Conservation (phyloP, 192 early-diverging fungal genomes). For the Coemansia sp. region DNA sequence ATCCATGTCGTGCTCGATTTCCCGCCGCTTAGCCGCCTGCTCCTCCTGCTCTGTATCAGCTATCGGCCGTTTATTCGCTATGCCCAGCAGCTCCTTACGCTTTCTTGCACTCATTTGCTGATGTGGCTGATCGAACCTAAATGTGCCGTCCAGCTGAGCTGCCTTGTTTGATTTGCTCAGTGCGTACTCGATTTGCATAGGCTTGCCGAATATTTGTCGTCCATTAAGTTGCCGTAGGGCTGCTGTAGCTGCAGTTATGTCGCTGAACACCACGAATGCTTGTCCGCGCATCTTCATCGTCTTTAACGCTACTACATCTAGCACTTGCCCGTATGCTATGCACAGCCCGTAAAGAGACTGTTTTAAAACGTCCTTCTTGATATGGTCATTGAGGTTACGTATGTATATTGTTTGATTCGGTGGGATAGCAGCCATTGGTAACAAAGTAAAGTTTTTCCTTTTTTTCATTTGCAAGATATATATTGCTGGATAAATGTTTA, state of each 20-base stretch:
- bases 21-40: conserved; percentile 14
- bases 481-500: background rate
- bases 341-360: conserved; percentile 90
- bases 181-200: conserved; percentile 56
- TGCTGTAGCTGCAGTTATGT: conserved; percentile 79
- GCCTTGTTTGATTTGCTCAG: conserved; percentile 43
- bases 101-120: conserved; percentile 38
- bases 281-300: conserved; percentile 87
- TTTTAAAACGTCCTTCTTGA: conserved; percentile 70
- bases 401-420: conserved; percentile 76
- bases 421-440: conserved; percentile 45
- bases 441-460: background rate
- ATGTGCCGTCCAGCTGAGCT: conserved; percentile 36
- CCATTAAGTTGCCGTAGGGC: conserved; percentile 87
- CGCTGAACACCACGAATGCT: conserved; percentile 87
- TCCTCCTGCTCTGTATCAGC: conserved; percentile 15
- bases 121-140: conserved; percentile 27
- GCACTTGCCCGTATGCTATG: conserved; percentile 77
- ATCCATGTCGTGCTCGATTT: conserved; percentile 9
- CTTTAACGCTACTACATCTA: conserved; percentile 84
- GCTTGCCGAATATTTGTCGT: conserved; percentile 77
- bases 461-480: background rate
- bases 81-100: conserved; percentile 33
- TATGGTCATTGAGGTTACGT: conserved; percentile 81
- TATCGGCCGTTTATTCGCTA: conserved; percentile 23